Evolutionary conservation across 2,329 filamentous ascomycete species (phyloP), one percentile per base, ranked within the genome.

Genomic region (Fusarium zealandicum): DNA sequence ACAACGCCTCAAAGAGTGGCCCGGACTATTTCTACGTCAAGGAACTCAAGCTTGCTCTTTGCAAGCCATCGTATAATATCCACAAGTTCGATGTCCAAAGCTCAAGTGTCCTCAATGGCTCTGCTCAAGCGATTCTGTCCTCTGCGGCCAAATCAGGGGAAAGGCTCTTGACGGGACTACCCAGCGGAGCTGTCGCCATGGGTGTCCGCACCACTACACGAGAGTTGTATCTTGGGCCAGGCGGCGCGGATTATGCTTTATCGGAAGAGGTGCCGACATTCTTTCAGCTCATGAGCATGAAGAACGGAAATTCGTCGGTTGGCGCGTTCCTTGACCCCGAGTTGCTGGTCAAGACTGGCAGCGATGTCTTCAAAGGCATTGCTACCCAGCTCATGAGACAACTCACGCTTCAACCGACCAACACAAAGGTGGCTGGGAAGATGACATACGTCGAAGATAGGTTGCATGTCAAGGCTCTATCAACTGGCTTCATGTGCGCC

Each of bases 231-330:
- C 47, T 69, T 14, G 49, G 63, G 3, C 47, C 54, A 5, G 62
- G 62, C 28, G 61, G 59, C 3, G 31, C 60, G 5, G 55, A 67
- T 41, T 56, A 54, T 43, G 51, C 54, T 11, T 30, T 68, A 11
- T 66, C 64, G 7, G 36, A 54, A 16, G 54, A 56, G 16, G 64
- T 67, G 1, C 63, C 59, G 5, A 63, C 65, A 0, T 67, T 69
- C 27, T 69, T 69, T 16, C 64, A 65, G 13, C 51, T 69, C 25
- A 67, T 69, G 65, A 52, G 59, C 9, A 61, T 67, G 57, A 65
- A 60, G 36, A 55, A 48, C 36, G 56, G 36, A 5, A 54, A 57
- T 20, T 31, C 45, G 4, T 49, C 52, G 0, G 38, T 57, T 4
- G 42, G 53, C 4, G 44, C 57, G 7, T 62, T 60, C 30, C 42